A percentile compares a stretch with the other conserved stretches of the same genome.
These are phyloP conservation scores for Aspergillus sp. DNA, from an alignment of 2,329 filamentous ascomycete species.

Conservation along the genomic window DNA sequence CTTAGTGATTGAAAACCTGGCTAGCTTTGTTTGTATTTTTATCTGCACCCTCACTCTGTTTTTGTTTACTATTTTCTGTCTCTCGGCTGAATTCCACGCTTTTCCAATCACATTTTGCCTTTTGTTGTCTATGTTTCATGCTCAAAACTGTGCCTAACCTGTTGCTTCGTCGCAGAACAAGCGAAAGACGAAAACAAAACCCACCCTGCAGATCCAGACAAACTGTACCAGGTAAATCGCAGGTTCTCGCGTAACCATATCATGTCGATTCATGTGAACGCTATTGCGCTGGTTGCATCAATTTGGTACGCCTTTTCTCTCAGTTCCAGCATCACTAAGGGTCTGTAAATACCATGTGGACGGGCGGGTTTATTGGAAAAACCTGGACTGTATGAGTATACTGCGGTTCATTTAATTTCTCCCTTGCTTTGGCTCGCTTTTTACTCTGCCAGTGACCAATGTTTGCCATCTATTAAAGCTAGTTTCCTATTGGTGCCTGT, in stretches of 20 bases:
- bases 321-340: slow-evolving; percentile 13
- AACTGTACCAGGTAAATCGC: slow-evolving; percentile 25
- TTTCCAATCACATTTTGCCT: neutral
- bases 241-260: slow-evolving; percentile 40
- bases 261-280: slow-evolving; percentile 46
- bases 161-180: neutral
- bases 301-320: slow-evolving; percentile 30
- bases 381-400: neutral
- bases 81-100: neutral
- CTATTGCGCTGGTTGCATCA: slow-evolving; percentile 36
- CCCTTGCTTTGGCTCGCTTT: neutral
- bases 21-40: neutral
- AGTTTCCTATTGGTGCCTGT: no score
- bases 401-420: neutral
- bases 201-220: neutral
- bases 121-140: neutral
- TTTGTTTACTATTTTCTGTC: neutral
- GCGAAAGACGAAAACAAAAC: neutral
- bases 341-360: neutral
- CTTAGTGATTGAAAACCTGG: neutral
- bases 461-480: no score
- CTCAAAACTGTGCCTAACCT: neutral
- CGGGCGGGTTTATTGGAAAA: neutral
- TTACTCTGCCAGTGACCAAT: no score
- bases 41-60: neutral